Percentiles rank a stretch among this genome's conserved stretches.
These are phyloP conservation scores for Tuber umbilicatum DNA, from an alignment of 495 filamentous ascomycete genomes.

Conservation along the genomic window DNA sequence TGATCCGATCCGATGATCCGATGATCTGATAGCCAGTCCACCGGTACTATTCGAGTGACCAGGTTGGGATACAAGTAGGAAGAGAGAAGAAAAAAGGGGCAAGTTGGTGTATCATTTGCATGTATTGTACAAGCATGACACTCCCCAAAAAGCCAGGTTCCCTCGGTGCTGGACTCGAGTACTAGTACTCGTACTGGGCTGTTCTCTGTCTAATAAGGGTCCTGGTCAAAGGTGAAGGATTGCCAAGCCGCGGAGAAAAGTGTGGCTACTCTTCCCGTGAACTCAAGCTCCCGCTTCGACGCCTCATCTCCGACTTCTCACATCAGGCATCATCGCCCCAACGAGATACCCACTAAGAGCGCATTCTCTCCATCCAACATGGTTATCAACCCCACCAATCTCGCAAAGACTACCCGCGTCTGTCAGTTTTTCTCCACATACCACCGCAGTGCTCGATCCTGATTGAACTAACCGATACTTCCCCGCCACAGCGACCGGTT, in stretches of 20 bases:
- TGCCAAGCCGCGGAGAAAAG: background rate
- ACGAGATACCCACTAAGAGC: slow-evolving; percentile 7
- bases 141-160: no score
- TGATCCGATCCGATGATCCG: no score
- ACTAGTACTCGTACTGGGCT: no score
- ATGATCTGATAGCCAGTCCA: no score
- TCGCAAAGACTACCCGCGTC: slow-evolving; percentile 79
- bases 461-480: slow-evolving; percentile 22
- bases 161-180: no score
- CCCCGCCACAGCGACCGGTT: slow-evolving; percentile 65
- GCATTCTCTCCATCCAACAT: slow-evolving; percentile 44
- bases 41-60: no score
- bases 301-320: slow-evolving; percentile 14
- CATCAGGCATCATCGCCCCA: slow-evolving; percentile 3
- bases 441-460: background rate
- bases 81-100: no score
- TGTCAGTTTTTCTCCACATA: slow-evolving; percentile 56
- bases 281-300: slow-evolving; percentile 20
- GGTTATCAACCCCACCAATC: slow-evolving; percentile 86
- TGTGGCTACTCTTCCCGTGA: background rate
- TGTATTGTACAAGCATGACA: no score
- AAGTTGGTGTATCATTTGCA: no score
- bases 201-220: no score
- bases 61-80: no score
- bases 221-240: background rate